Percentiles rank a stretch among this genome's conserved stretches.
Evolutionary conservation across 805 yeast genomes (phyloP).

Genomic region (Schizosaccharomyces lindneri): DNA sequence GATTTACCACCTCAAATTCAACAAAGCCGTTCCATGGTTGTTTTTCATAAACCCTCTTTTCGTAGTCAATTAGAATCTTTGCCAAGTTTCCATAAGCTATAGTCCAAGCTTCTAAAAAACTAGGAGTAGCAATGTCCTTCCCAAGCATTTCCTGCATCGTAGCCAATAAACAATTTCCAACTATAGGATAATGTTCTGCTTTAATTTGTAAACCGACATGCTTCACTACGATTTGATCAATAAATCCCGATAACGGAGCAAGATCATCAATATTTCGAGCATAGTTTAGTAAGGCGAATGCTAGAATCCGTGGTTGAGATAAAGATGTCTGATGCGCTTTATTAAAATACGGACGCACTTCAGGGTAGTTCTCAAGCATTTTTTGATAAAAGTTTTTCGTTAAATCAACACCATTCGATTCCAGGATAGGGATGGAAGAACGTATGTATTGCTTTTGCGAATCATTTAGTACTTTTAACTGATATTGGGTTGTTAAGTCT

Average conservation of each 20-base stretch:
- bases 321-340: slow-evolving; percentile 28
- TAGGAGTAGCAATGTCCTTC: slow-evolving; percentile 29
- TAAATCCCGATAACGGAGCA: slow-evolving; percentile 24
- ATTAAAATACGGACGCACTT: slow-evolving; percentile 37
- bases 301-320: slow-evolving; percentile 39
- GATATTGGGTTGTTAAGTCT: background rate
- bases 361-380: slow-evolving; percentile 30
- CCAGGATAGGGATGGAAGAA: slow-evolving; percentile 25
- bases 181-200: slow-evolving; percentile 43
- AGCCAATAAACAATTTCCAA: slow-evolving; percentile 30
- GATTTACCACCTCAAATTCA: slow-evolving; percentile 15
- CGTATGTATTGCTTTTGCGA: slow-evolving; percentile 9
- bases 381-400: slow-evolving; percentile 29
- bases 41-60: slow-evolving; percentile 20
- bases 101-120: slow-evolving; percentile 37
- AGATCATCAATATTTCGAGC: slow-evolving; percentile 39
- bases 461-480: background rate
- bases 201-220: slow-evolving; percentile 39
- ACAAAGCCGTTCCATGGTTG: slow-evolving; percentile 22
- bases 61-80: slow-evolving; percentile 30
- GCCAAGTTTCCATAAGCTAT: slow-evolving; percentile 43
- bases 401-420: slow-evolving; percentile 27
- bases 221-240: slow-evolving; percentile 34
- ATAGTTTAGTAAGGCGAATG: slow-evolving; percentile 33
- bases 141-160: slow-evolving; percentile 34